Conservation (phyloP, 139 green algal species). For the Mesostigma viride region DNA sequence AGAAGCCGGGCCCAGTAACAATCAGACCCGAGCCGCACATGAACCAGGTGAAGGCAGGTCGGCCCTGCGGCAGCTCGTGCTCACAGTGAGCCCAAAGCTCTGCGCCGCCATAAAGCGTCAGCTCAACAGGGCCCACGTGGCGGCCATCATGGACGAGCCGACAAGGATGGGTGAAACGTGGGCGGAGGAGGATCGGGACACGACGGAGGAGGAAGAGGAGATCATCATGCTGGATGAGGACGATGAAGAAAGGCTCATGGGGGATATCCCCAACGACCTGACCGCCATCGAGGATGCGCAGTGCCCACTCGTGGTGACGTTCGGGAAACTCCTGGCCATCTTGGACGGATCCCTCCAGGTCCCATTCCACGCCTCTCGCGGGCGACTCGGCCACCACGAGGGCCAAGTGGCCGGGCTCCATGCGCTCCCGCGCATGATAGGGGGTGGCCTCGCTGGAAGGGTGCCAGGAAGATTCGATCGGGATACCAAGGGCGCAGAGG, state of each 20-base stretch:
- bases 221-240: conserved; percentile 7
- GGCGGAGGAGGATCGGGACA: not conserved
- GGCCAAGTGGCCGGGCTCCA: no score
- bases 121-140: not conserved
- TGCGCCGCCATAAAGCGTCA: conserved; percentile 15
- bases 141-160: no score
- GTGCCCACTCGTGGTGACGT: conserved; percentile 66
- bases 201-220: conserved; percentile 4
- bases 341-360: conserved; percentile 45
- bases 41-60: no score
- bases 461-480: no score
- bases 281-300: not conserved
- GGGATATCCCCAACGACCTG: conserved; percentile 16
- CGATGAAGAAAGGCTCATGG: conserved; percentile 11
- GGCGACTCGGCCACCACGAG: no score
- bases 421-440: no score
- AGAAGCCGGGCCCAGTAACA: no score
- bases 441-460: no score
- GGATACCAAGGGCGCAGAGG: no score
- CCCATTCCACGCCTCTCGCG: no score
- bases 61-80: conserved; percentile 12
- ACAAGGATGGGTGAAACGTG: not conserved
- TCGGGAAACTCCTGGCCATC: conserved; percentile 43
- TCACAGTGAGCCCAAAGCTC: conserved; percentile 21
- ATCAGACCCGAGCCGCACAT: no score